These are phyloP conservation scores for Evernia prunastri DNA, from an alignment of 495 filamentous ascomycete species.

Conservation along the genomic window DNA sequence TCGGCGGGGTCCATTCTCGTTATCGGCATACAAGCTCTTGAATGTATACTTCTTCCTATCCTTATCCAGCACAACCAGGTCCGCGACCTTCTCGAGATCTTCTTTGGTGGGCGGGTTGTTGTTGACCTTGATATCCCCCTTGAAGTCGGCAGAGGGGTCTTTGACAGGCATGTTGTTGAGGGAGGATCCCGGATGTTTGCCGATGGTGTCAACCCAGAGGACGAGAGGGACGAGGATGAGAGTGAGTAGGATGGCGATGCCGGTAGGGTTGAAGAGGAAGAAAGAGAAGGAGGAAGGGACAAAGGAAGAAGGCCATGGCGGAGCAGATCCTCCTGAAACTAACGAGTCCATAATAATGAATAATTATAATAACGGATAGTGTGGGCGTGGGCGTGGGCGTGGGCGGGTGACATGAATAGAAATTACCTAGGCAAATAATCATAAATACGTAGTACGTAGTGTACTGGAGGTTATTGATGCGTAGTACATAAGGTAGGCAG, in stretches of 20 bases:
- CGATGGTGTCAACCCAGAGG: not conserved
- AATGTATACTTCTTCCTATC: constrained; percentile 58
- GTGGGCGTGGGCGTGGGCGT: no score
- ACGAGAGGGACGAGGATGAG: not conserved
- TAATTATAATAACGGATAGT: not conserved
- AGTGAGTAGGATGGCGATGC: not conserved
- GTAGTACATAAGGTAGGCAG: no score
- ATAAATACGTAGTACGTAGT: no score
- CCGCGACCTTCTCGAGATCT: constrained; percentile 44
- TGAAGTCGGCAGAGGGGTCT: constrained; percentile 19
- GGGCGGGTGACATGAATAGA: no score
- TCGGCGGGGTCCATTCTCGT: constrained; percentile 34
- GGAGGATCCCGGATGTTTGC: not conserved
- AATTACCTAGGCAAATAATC: no score
- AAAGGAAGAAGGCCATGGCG: not conserved
- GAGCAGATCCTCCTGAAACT: constrained; percentile 6
- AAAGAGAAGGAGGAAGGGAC: not conserved
- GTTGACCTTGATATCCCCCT: constrained; percentile 23
- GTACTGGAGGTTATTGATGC: no score
- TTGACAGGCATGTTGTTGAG: constrained; percentile 1
- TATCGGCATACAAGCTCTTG: constrained; percentile 52
- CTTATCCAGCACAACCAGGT: constrained; percentile 56
- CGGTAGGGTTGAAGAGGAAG: not conserved
- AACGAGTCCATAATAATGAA: not conserved
- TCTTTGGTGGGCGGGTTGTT: constrained; percentile 48